Evolutionary conservation across 192 early-diverging fungal species (phyloP), one percentile per base, ranked within the genome.

Genomic region (Glomus cerebriforme): DNA sequence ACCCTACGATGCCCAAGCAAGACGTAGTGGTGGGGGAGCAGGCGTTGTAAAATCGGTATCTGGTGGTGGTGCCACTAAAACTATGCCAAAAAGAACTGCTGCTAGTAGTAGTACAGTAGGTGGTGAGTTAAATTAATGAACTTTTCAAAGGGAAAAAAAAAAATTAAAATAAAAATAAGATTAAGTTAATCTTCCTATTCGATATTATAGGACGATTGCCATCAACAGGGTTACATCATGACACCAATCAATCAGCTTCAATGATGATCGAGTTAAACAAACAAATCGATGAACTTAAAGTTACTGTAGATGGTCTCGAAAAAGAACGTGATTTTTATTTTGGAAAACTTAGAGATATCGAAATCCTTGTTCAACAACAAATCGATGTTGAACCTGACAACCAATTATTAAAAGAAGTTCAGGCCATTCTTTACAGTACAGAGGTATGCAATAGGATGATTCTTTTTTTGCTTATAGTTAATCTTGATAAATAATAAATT

Each of bases 261-360:
- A 88, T 92, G 80, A 75, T 96, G 39, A 86, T 90, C 65, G 92
- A 95, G 31, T 87, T 98, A 80, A 93, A 86, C 62, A 85, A 92
- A 79, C 92, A 97, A 80, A 74, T 94, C 29, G 88, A 88, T 59
- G 95, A 97, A 80, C 85, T 93, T 66, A 95, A 95, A 82, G 88
- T 92, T 27, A 91, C 93, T 31, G 92, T 98, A 43, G 95, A 96
- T 72, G 95, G 94, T 68, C 90, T 96, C 26, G 96, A 97, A 82
- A 98, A 96, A 85, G 97, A 99, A 82, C 88, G 98, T 29, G 97
- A 99, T 78, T 99, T 99, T 83, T 99, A 99, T 79, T 99, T 97
- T 83, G 81, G 83, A 31, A 99, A 98, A 85, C 85, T 98, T 79
- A 86, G 97, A 39, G 96, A 98, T 82, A 96, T 98, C 85, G 97